Conservation (phyloP, 768 basidiomycete species). For the Lepiota brunneoincarnata region DNA sequence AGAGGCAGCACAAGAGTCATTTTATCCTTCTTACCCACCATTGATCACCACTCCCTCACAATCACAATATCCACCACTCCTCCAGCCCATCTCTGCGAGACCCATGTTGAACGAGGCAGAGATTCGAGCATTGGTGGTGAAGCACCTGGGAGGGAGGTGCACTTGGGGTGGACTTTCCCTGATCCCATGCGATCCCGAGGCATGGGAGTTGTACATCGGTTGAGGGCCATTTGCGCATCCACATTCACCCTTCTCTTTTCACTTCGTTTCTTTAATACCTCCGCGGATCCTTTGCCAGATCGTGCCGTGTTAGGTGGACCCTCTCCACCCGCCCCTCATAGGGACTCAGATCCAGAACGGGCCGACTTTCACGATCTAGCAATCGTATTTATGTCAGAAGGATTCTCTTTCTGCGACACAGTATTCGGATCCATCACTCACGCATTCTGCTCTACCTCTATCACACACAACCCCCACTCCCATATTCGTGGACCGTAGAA, state of each 20-base stretch:
- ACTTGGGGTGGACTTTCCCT: slow-evolving; percentile 2
- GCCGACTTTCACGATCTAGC: background rate
- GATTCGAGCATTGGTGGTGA: background rate
- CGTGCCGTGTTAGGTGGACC: background rate
- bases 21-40: background rate
- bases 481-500: background rate
- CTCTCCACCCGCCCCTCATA: background rate
- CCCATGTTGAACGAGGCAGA: background rate
- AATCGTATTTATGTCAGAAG: slow-evolving; percentile 2
- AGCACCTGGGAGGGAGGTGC: background rate
- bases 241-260: background rate
- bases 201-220: slow-evolving; percentile 4
- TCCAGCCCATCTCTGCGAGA: no score
- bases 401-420: background rate
- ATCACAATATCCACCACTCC: background rate
- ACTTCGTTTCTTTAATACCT: background rate
- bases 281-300: background rate
- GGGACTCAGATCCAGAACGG: background rate
- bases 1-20: background rate
- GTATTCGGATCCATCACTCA: background rate
- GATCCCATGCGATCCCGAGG: background rate
- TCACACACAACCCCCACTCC: background rate
- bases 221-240: background rate
- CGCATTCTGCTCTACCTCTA: background rate
- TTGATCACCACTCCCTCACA: background rate